These are phyloP conservation scores for Leccinum pellstonianum DNA, from an alignment of 768 basidiomycete genomes.

Conservation along the genomic window DNA sequence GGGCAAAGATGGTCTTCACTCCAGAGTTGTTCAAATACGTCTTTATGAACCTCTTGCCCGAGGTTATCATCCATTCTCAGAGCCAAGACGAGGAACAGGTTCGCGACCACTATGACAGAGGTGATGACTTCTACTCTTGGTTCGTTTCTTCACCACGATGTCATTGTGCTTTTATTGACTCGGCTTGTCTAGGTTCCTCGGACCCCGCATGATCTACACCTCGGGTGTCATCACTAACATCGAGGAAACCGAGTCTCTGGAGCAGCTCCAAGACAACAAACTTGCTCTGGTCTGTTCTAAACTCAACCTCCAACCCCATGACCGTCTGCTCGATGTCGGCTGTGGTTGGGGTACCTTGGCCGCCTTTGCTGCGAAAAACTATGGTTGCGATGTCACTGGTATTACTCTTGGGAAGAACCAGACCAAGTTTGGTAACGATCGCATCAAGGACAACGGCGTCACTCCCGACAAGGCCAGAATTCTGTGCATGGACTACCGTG, in stretches of 20 bases:
- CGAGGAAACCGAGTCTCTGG: slow-evolving; percentile 75
- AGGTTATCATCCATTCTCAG: slow-evolving; percentile 89
- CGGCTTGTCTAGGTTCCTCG: slow-evolving; percentile 67
- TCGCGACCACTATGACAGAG: slow-evolving; percentile 93
- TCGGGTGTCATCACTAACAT: slow-evolving; percentile 82
- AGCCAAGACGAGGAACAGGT: slow-evolving; percentile 94
- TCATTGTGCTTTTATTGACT: background rate
- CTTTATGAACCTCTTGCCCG: slow-evolving; percentile 83
- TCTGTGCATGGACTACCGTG: slow-evolving; percentile 89
- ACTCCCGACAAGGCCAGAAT: slow-evolving; percentile 77
- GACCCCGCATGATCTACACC: slow-evolving; percentile 96
- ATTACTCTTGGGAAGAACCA: slow-evolving; percentile 92
- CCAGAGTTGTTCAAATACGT: slow-evolving; percentile 93
- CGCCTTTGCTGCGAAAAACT: slow-evolving; percentile 96
- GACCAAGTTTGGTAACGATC: slow-evolving; percentile 86
- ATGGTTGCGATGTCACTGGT: slow-evolving; percentile 93
- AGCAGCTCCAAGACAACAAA: slow-evolving; percentile 98
- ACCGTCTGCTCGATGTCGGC: slow-evolving; percentile 81
- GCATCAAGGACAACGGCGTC: slow-evolving; percentile 79
- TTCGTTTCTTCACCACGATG: background rate
- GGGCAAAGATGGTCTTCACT: slow-evolving; percentile 91
- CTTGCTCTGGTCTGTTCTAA: slow-evolving; percentile 94
- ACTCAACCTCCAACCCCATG: slow-evolving; percentile 81
- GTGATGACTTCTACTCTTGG: slow-evolving; percentile 97
- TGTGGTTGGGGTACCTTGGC: slow-evolving; percentile 97